Evolutionary conservation across 805 yeast genomes (phyloP).

Genomic region (Suhomyces prunicola): DNA sequence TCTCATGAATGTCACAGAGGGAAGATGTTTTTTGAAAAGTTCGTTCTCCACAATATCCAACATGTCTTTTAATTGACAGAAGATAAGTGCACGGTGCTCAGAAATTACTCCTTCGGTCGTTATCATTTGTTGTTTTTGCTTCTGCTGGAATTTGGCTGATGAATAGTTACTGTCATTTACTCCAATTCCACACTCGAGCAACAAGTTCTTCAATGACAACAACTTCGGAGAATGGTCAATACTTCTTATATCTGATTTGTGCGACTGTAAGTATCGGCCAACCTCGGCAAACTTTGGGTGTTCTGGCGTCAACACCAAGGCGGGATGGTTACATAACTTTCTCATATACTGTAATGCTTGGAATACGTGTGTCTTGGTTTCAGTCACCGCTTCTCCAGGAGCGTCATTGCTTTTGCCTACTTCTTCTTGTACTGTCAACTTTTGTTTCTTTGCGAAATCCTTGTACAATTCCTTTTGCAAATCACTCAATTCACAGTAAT

Average conservation of each 20-base stretch:
- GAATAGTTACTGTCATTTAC: constrained; percentile 35
- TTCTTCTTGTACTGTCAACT: constrained; percentile 64
- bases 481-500: constrained; percentile 93
- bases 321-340: constrained; percentile 94
- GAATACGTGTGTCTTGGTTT: constrained; percentile 85
- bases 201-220: constrained; percentile 71
- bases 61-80: constrained; percentile 97
- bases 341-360: constrained; percentile 97
- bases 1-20: constrained; percentile 89
- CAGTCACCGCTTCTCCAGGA: constrained; percentile 33
- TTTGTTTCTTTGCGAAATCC: constrained; percentile 86
- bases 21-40: constrained; percentile 76
- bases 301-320: constrained; percentile 73
- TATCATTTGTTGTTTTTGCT: constrained; percentile 34
- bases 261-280: constrained; percentile 53
- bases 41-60: constrained; percentile 93
- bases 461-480: constrained; percentile 83
- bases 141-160: constrained; percentile 25
- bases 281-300: constrained; percentile 82
- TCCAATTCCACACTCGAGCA: constrained; percentile 93
- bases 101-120: constrained; percentile 69
- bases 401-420: constrained; percentile 31
- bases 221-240: constrained; percentile 90
- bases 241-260: constrained; percentile 61
- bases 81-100: constrained; percentile 91